Evolutionary conservation across 495 filamentous ascomycete genomes (phyloP).

Genomic region (Penicillium alfredii): DNA sequence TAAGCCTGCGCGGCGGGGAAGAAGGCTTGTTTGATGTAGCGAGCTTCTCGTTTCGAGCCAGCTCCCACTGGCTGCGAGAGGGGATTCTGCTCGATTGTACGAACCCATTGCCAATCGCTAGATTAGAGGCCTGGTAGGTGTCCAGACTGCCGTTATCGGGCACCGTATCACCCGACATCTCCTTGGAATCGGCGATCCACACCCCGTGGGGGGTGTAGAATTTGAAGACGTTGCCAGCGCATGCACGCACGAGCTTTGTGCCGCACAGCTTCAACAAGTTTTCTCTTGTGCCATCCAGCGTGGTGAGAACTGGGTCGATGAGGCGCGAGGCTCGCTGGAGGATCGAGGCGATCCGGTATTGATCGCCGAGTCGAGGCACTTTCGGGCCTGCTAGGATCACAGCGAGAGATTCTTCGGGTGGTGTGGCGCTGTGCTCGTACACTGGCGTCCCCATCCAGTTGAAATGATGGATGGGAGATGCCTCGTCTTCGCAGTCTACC

Average conservation of each 20-base stretch:
- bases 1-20: too few relatives aligned
- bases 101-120: constrained; percentile 19
- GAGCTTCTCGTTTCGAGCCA: too few relatives aligned
- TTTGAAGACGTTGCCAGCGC: constrained; percentile 15
- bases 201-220: constrained; percentile 24
- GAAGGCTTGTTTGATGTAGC: too few relatives aligned
- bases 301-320: constrained; percentile 26
- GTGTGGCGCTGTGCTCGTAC: constrained; percentile 17
- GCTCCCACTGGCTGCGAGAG: not conserved
- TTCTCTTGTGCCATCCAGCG: constrained; percentile 1
- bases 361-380: not conserved
- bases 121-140: not conserved
- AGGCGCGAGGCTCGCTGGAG: constrained; percentile 11
- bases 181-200: constrained; percentile 13
- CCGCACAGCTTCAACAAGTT: constrained; percentile 5
- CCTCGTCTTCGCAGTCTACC: not conserved
- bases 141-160: constrained; percentile 3
- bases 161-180: not conserved
- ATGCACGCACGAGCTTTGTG: constrained; percentile 11
- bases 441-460: constrained; percentile 25
- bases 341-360: constrained; percentile 9
- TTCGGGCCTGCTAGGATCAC: constrained; percentile 20
- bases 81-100: not conserved
- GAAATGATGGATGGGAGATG: constrained; percentile 25
- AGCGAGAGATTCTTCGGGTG: constrained; percentile 28